Percentiles rank a stretch among this genome's conserved stretches.
These are phyloP conservation scores for Picea abies DNA, from an alignment of 83 land plant species.

Conservation along the genomic window DNA sequence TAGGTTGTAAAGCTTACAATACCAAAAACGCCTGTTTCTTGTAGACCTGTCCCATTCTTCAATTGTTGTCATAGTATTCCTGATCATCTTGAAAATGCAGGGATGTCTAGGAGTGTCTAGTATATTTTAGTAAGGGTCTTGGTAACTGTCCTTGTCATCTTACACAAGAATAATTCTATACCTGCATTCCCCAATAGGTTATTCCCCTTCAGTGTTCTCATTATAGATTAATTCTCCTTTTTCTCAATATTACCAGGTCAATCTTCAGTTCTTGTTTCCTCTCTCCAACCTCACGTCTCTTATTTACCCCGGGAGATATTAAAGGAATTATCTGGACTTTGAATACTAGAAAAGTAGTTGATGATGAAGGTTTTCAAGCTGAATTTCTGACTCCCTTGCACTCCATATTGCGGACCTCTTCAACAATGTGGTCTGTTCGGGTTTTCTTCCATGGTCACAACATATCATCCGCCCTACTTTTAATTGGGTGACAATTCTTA, in stretches of 20 bases:
- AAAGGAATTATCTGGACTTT: neutral
- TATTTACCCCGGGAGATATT: neutral
- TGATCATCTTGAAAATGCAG: too few species aligned
- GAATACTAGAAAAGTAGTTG: neutral
- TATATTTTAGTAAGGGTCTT: neutral
- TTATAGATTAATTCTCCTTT: neutral
- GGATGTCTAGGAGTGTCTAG: neutral
- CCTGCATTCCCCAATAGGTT: neutral
- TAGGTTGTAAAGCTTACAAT: neutral
- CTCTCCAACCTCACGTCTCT: neutral
- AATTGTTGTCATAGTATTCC: neutral
- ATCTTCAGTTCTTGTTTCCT: neutral
- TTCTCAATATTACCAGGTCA: neutral
- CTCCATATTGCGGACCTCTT: neutral
- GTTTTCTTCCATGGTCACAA: neutral
- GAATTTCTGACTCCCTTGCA: neutral
- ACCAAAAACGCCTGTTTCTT: neutral
- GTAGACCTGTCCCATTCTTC: neutral
- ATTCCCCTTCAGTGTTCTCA: neutral
- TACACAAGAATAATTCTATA: too few species aligned
- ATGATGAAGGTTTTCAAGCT: neutral
- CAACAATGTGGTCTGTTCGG: neutral
- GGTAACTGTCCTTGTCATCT: neutral
- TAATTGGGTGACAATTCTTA: neutral
- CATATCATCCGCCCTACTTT: neutral